Evolutionary conservation across 805 yeast species (phyloP).

Genomic region (Schwanniomyces pseudopolymorphus): DNA sequence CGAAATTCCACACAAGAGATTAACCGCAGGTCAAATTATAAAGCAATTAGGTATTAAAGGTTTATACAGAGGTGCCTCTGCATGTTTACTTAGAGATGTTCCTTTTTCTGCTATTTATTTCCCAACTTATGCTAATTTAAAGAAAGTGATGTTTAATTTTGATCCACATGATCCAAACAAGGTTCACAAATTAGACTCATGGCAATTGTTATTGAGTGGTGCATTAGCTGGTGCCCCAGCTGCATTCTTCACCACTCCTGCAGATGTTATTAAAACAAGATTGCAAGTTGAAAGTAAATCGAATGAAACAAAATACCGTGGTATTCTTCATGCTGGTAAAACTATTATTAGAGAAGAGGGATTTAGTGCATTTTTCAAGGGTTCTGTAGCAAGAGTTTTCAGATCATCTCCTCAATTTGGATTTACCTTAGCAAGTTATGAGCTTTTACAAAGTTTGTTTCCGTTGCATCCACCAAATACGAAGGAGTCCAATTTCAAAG

Average conservation of each 20-base stretch:
- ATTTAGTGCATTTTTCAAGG: conserved; percentile 84
- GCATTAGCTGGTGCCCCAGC: conserved; percentile 98
- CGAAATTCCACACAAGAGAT: conserved; percentile 42
- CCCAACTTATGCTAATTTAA: conserved; percentile 94
- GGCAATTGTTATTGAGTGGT: conserved; percentile 85
- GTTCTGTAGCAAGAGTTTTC: conserved; percentile 91
- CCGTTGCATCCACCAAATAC: conserved; percentile 62
- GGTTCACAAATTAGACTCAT: conserved; percentile 62
- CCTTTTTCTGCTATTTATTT: conserved; percentile 96
- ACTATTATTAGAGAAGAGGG: conserved; percentile 84
- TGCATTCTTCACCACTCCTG: conserved; percentile 94
- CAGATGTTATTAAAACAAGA: conserved; percentile 94
- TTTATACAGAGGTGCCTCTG: conserved; percentile 85
- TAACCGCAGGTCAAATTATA: conserved; percentile 69
- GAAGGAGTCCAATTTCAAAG: conserved; percentile 42
- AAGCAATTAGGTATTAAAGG: conserved; percentile 80
- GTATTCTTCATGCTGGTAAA: conserved; percentile 73
- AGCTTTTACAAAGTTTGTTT: conserved; percentile 74
- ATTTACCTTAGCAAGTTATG: conserved; percentile 96
- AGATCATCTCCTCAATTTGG: conserved; percentile 98
- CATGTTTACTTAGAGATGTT: conserved; percentile 91
- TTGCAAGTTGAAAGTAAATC: conserved; percentile 78
- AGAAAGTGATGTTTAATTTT: conserved; percentile 75
- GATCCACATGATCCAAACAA: conserved; percentile 69
- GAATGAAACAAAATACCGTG: conserved; percentile 75